These are phyloP conservation scores for Xylaria sp. DNA, from an alignment of 2,329 filamentous ascomycete genomes.

Conservation along the genomic window DNA sequence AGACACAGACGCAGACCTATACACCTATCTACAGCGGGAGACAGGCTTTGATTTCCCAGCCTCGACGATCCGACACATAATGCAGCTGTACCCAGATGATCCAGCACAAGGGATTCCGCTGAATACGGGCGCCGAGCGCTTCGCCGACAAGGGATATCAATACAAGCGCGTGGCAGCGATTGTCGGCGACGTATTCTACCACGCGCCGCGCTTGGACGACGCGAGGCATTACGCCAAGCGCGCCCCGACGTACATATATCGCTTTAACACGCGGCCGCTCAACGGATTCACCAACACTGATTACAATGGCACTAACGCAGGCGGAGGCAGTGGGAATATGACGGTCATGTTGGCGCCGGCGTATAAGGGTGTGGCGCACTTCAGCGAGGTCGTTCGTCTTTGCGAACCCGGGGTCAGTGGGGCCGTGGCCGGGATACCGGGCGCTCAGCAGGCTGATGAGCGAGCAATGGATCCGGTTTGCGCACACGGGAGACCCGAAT, in stretches of 20 bases:
- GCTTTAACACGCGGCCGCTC: conserved; percentile 59
- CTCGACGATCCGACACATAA: conserved; percentile 43
- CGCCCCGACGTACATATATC: conserved; percentile 62
- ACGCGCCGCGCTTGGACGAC: conserved; percentile 59
- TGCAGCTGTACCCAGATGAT: conserved; percentile 56
- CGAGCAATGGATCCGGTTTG: conserved; percentile 41
- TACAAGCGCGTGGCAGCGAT: conserved; percentile 62
- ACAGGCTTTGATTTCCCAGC: conserved; percentile 35
- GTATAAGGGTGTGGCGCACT: conserved; percentile 44
- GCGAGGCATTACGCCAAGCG: conserved; percentile 46
- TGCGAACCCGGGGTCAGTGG: conserved; percentile 37
- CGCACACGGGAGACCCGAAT: conserved; percentile 34
- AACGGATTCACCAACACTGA: conserved; percentile 10
- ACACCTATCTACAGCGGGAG: conserved; percentile 28
- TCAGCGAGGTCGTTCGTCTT: conserved; percentile 50
- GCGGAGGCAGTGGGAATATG: neutral
- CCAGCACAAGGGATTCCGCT: conserved; percentile 55
- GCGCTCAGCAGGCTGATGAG: conserved; percentile 39
- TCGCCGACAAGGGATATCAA: conserved; percentile 49
- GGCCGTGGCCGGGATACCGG: conserved; percentile 35
- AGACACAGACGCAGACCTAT: conserved; percentile 36
- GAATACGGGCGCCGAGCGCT: conserved; percentile 43
- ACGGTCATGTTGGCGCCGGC: conserved; percentile 37
- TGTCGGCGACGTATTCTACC: conserved; percentile 60
- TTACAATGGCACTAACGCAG: conserved; percentile 25